Base-by-base conservation (phyloP, 2,329 filamentous ascomycete genomes). In the Exophiala sp. region DNA sequence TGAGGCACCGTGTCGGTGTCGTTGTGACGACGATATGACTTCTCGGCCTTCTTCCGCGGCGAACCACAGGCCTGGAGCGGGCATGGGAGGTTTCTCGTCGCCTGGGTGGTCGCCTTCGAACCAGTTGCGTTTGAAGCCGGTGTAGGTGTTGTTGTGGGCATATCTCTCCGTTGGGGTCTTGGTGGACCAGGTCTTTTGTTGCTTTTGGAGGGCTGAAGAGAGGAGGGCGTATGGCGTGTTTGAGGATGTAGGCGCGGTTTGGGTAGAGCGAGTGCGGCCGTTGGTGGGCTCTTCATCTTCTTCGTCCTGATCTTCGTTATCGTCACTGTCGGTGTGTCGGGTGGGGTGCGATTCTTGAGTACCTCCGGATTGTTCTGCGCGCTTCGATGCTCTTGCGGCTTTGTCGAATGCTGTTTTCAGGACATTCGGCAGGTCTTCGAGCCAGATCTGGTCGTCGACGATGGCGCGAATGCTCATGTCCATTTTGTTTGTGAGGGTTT, bases 41-140 rank as follows among this genome's bases (percentile, higher is more conserved):
- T 50, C 46, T 5, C 58, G 54, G 18, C 75, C 75, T 60, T 74
- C 72, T 51, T 78, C 71, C 10, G 77, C 74, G 3, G 71, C 65
- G 65, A 88, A 88, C 85, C 85, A 88, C 9, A 81, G 80, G 10
- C 76, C 78, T 8, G 79, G 68, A 47, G 81, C 75, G 0, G 83
- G 79, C 12, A 85, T 65, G 0, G 76, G 75, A 3, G 78, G 77
- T 1, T 76, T 76, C 2, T 78, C 72, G 47, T 80, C 74, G n/a
- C 75, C 75, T 1, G 74, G 75, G 58, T 82, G 72, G 45, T 76
- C 77, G 24, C 83, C 78, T 60, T 86, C 82, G 65, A 86, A 83
- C 2, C 86, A 73, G n/a, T 80, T 69, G 7, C 74, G 71, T 65
- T 83, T 82, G 73, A 86, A 88, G 18, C 75, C 74, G 44, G 76